phyloP scores from a whole-genome alignment of 306 rosid genomes.

The Medicago ruthenica region DNA sequence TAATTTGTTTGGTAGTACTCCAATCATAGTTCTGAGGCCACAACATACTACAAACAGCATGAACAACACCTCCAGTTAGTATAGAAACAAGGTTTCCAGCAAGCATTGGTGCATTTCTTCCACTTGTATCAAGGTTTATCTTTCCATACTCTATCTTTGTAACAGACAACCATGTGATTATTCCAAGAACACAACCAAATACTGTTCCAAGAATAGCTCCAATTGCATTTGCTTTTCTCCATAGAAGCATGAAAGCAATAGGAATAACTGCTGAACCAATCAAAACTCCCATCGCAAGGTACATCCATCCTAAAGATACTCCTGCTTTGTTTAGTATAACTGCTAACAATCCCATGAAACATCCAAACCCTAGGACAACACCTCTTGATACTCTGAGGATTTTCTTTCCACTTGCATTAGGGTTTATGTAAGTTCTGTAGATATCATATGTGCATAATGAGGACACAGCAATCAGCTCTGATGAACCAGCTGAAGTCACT shows the following conservation, averaged over 20 bases:
- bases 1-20: constrained; percentile 76
- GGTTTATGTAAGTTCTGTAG: constrained; percentile 85
- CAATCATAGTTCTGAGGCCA: constrained; percentile 94
- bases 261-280: constrained; percentile 96
- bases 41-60: constrained; percentile 64
- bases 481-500: constrained; percentile 96
- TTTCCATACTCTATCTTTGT: constrained; percentile 68
- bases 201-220: constrained; percentile 87
- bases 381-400: constrained; percentile 80
- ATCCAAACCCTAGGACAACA: constrained; percentile 69
- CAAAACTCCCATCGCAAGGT: constrained; percentile 88
- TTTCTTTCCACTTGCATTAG: constrained; percentile 76
- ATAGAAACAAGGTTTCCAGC: constrained; percentile 89
- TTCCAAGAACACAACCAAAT: constrained; percentile 76
- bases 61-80: constrained; percentile 73
- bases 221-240: constrained; percentile 82
- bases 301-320: constrained; percentile 95
- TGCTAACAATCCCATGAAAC: constrained; percentile 86
- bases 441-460: constrained; percentile 90
- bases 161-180: constrained; percentile 77
- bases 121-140: constrained; percentile 79
- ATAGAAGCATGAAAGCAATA: constrained; percentile 87
- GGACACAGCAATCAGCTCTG: constrained; percentile 82
- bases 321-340: constrained; percentile 82
- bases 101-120: constrained; percentile 93